Evolutionary conservation across 345 rosid species (phyloP), one percentile per base, ranked within the genome.

Genomic region (Anastatica hierochuntica): DNA sequence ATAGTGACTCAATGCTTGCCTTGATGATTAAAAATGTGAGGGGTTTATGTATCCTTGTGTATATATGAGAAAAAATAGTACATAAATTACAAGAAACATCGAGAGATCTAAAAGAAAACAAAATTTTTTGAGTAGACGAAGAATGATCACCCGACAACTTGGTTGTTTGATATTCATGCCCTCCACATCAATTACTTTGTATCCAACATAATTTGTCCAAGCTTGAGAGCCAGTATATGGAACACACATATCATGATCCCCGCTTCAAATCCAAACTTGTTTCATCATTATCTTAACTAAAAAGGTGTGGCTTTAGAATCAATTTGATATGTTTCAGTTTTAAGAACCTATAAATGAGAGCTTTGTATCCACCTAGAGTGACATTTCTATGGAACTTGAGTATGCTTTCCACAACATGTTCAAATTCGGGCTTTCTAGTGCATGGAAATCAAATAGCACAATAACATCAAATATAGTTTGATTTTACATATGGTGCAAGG

Each of bases 231-330:
- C 95, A 0, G 98, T 87, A 69, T 66, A 90, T 2, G 98, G 98
- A 50, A 90, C 84, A 87, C 96, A 90, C n/a, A n/a, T 79, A 60
- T 84, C 96, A 42, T 90, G 96, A 79, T 90, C 98, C 40, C 92
- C 98, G 5, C 96, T 90, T 69, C 51, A 31, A 24, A 24, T 24
- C 6, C 27, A 24, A 24, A 24, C 27, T 24, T 24, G 27, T 3
- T 4, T 24, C 27, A 24, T 24, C 27, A 24, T 3, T 24, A 4
- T 24, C 27, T 24, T 3, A 24, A 24, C 3, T 24, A 24, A 24
- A 24, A 24, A 7, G 27, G 27, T 24, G 1, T 24, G 27, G 27
- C 27, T 24, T 24, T 24, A n/a, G n/a, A n/a, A n/a, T n/a, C n/a
- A n/a, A n/a, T n/a, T n/a, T n/a, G n/a, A n/a, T n/a, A 24, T 24